Conservation (phyloP, 169 alveolate genomes). For the Plasmodium yoelii region DNA sequence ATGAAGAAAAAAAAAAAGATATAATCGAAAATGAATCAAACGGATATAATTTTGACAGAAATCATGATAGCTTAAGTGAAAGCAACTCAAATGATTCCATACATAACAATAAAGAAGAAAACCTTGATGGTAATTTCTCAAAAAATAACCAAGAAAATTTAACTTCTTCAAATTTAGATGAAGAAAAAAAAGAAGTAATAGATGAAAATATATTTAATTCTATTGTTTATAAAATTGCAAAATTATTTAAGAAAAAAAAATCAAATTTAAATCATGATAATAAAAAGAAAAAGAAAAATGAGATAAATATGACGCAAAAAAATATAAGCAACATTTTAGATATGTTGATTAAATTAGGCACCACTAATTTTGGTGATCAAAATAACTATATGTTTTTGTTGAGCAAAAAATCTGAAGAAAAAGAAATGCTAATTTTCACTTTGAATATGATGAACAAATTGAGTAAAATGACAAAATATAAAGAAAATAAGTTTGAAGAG, state of each 20-base stretch:
- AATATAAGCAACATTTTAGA: constrained; percentile 23
- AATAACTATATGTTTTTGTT: not conserved
- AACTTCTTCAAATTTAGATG: not conserved
- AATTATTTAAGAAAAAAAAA: constrained; percentile 32
- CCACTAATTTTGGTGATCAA: not conserved
- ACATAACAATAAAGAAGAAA: not conserved
- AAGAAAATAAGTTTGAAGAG: constrained; percentile 33
- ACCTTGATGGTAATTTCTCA: not conserved
- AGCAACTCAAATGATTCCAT: not conserved
- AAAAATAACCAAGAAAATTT: not conserved
- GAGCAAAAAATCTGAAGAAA: constrained; percentile 39
- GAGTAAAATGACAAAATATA: constrained; percentile 32
- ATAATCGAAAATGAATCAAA: not conserved
- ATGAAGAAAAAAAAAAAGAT: not conserved
- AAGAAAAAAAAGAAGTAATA: constrained; percentile 19
- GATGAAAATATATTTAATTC: constrained; percentile 34
- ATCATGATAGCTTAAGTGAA: not conserved
- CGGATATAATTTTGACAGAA: not conserved
- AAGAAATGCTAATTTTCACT: constrained; percentile 45
- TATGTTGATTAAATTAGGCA: constrained; percentile 18
- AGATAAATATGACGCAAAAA: constrained; percentile 12
- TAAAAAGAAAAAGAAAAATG: not conserved
- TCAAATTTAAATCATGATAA: not conserved
- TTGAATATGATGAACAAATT: constrained; percentile 42
- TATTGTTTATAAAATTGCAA: constrained; percentile 38